Evolutionary conservation across 1,139 yeast species (phyloP).

Genomic region (Starmera stellimalicola): DNA sequence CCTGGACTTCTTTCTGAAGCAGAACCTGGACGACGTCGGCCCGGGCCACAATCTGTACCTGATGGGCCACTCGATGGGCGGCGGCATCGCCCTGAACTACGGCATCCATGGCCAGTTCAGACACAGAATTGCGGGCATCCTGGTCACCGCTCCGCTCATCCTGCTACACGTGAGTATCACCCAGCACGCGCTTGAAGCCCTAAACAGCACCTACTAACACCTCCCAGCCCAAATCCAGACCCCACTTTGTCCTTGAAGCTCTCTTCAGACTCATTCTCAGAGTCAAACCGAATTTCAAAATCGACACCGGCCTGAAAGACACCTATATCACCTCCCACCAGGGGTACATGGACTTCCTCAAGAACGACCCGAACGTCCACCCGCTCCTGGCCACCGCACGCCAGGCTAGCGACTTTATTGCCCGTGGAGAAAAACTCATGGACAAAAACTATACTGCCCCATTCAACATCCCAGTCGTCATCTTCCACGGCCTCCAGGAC

Average conservation of each 20-base stretch:
- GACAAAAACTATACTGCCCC: slow-evolving; percentile 32
- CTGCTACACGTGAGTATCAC: slow-evolving; percentile 30
- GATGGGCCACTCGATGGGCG: slow-evolving; percentile 96
- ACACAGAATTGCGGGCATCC: slow-evolving; percentile 43
- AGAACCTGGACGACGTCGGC: slow-evolving; percentile 24
- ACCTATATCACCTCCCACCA: slow-evolving; percentile 49
- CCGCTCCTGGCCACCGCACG: slow-evolving; percentile 36
- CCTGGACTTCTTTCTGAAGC: slow-evolving; percentile 45
- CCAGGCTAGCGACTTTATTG: slow-evolving; percentile 56
- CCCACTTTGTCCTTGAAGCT: slow-evolving; percentile 37
- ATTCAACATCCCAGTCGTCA: slow-evolving; percentile 37
- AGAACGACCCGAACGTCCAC: slow-evolving; percentile 33
- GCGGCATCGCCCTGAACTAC: slow-evolving; percentile 71
- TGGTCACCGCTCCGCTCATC: slow-evolving; percentile 63
- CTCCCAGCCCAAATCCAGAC: slow-evolving; percentile 37
- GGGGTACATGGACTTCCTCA: slow-evolving; percentile 36
- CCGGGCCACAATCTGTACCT: slow-evolving; percentile 32
- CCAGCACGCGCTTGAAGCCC: no score
- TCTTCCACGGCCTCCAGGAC: slow-evolving; percentile 48
- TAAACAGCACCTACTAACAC: neutral
- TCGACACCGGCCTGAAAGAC: slow-evolving; percentile 46
- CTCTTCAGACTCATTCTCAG: slow-evolving; percentile 15
- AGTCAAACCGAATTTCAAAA: slow-evolving; percentile 42
- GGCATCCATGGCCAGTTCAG: slow-evolving; percentile 55
- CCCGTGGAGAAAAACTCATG: slow-evolving; percentile 45